These are phyloP conservation scores for Ustilago xerochloae DNA, from an alignment of 1,284 basidiomycete species.

Conservation along the genomic window DNA sequence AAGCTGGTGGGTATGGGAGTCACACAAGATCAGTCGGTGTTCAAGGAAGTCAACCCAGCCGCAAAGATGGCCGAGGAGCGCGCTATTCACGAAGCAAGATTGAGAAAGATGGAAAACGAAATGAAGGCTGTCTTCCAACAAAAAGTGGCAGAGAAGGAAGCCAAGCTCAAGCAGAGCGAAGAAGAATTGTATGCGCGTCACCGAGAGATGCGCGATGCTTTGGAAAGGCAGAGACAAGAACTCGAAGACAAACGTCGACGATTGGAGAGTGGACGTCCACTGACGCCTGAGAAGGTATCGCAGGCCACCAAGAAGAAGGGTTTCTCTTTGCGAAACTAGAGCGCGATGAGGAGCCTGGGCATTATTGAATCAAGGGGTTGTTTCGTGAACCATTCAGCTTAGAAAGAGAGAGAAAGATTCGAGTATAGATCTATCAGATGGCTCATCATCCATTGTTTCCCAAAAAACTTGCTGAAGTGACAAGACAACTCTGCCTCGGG, in stretches of 20 bases:
- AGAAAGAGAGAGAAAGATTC: background rate
- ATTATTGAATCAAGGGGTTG: no score
- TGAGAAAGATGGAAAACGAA: conserved; percentile 68
- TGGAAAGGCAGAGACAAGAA: conserved; percentile 94
- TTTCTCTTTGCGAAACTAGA: conserved; percentile 62
- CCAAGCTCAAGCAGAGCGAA: conserved; percentile 68
- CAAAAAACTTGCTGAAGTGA: no score
- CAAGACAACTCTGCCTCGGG: background rate
- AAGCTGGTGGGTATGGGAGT: conserved; percentile 65
- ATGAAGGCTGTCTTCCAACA: conserved; percentile 69
- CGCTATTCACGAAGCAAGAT: conserved; percentile 66
- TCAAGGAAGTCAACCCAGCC: conserved; percentile 64
- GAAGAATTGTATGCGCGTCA: conserved; percentile 68
- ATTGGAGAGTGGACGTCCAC: conserved; percentile 78
- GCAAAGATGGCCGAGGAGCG: conserved; percentile 67
- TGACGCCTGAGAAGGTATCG: conserved; percentile 85
- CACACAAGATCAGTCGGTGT: conserved; percentile 66
- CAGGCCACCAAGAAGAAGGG: conserved; percentile 62
- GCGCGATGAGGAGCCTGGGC: no score
- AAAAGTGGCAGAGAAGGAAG: conserved; percentile 68
- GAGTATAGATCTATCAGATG: background rate
- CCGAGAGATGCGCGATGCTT: conserved; percentile 68
- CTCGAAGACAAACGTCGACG: conserved; percentile 96
- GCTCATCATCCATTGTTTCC: no score
- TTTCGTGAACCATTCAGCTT: no score